A percentile compares a stretch with the other conserved stretches of the same genome.
These are phyloP conservation scores for Zalaria obscura DNA, from an alignment of 2,329 filamentous ascomycete genomes.

Conservation along the genomic window DNA sequence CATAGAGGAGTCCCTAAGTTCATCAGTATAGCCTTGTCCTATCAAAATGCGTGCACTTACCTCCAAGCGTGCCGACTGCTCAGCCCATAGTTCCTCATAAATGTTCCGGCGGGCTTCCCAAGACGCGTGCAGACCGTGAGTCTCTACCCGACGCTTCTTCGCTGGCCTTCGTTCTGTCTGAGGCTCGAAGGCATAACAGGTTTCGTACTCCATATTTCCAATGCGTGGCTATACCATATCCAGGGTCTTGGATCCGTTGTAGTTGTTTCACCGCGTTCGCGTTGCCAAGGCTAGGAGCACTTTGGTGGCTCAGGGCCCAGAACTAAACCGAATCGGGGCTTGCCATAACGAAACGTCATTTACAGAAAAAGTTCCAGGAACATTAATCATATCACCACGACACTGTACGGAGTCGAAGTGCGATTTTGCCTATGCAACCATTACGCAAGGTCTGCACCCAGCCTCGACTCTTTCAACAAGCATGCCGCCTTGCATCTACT, in stretches of 20 bases:
- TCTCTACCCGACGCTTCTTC: slow-evolving; percentile 24
- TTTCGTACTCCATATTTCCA: slow-evolving; percentile 31
- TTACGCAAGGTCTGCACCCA: slow-evolving; percentile 5
- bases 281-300: too few species aligned
- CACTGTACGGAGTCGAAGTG: too few species aligned
- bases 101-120: slow-evolving; percentile 39
- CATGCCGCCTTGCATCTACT: slow-evolving; percentile 8
- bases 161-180: slow-evolving; percentile 18
- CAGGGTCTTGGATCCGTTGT: too few species aligned
- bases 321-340: too few species aligned
- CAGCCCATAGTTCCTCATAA: slow-evolving; percentile 50
- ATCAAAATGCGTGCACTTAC: slow-evolving; percentile 18
- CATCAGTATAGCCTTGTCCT: slow-evolving; percentile 7
- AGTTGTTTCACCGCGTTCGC: too few species aligned
- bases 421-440: slow-evolving; percentile 4
- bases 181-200: slow-evolving; percentile 31
- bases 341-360: too few species aligned
- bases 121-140: slow-evolving; percentile 19
- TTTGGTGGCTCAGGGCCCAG: too few species aligned
- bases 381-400: too few species aligned
- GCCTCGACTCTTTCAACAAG: slow-evolving; percentile 8
- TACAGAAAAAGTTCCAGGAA: too few species aligned
- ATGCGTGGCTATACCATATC: too few species aligned
- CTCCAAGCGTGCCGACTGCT: slow-evolving; percentile 50
- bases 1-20: slow-evolving; percentile 20